Conservation (phyloP, 306 rosid species). For the Begonia masoniana region DNA sequence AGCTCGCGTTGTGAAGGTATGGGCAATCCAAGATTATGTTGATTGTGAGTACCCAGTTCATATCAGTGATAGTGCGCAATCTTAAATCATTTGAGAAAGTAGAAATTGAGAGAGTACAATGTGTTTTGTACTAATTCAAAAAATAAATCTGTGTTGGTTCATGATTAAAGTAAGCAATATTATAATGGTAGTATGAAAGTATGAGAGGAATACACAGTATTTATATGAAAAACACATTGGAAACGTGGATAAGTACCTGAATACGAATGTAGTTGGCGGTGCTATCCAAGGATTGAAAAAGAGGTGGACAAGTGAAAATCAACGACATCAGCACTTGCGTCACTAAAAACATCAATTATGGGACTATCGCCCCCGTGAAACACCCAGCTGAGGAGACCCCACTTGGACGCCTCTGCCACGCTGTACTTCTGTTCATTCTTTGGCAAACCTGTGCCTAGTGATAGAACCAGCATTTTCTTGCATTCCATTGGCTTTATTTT, state of each 20-base stretch:
- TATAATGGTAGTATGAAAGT: no score
- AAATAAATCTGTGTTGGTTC: no score
- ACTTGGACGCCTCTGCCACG: constrained; percentile 19
- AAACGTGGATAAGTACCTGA: constrained; percentile 10
- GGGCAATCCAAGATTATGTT: no score
- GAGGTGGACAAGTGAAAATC: constrained; percentile 28
- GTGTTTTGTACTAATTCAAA: no score
- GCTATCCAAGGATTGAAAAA: constrained; percentile 14
- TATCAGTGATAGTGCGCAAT: no score
- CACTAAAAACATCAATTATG: constrained; percentile 14
- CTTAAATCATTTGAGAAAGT: no score
- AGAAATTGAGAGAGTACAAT: no score
- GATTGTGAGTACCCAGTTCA: no score
- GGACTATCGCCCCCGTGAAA: constrained; percentile 17
- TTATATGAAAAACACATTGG: no score
- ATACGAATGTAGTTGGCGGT: constrained; percentile 27
- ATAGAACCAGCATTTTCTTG: constrained; percentile 20
- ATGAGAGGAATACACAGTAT: no score
- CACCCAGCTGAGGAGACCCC: constrained; percentile 27
- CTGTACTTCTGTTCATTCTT: constrained; percentile 18
- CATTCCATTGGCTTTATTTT: constrained; percentile 16
- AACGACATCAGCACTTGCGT: constrained; percentile 32
- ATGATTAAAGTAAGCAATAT: no score
- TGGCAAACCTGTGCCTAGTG: constrained; percentile 28
- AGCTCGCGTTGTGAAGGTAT: no score